Base-by-base conservation (phyloP, 768 basidiomycete genomes). In the Hortiboletus campestris region DNA sequence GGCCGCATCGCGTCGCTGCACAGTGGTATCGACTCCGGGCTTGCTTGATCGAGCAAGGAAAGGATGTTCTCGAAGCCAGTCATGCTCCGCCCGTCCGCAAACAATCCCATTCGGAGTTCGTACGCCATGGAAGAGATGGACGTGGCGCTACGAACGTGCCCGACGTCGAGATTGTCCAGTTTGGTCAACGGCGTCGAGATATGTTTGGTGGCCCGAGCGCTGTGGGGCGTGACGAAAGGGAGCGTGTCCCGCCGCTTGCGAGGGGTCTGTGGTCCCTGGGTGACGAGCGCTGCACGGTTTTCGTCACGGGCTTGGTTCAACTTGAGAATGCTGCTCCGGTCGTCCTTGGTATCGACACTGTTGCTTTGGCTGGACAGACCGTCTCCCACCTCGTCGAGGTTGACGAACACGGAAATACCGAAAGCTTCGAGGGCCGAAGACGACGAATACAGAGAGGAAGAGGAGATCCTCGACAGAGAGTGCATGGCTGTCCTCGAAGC, bases 101-200 rank as follows among this genome's bases (percentile, higher is more conserved):
- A 63, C 29, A 68, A 19, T 0, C 66, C 67, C 42, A 67, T 32
- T 45, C 61, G 58, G 17, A 70, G 36, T 51, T 65, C 59, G 43
- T 72, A 67, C 4, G 68, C 53, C 51, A 70, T 50, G 28, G 70
- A 68, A 36, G 70, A 70, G 11, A 65, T 50, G 13, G 68, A 68
- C 12, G 39, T 64, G 4, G 62, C 35, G 2, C 63, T 60, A 39
- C 56, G 55, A 41, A 65, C 4, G 40, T 64, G 56, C 35, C n/a
- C 46, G 28, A 49, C 8, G 2, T 54, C 57, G 56, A 50, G 31
- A 22, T 55, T 66, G 20, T 61, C 59, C 1, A 56, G 29, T 45
- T 56, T 63, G 45, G 52, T 31, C 1, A 63, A 29, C 1, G 66
- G 67, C 6, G 64, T 66, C 7, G 66, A 66, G 22, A 57, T 20